Evolutionary conservation across 768 basidiomycete species (phyloP), one percentile per base, ranked within the genome.

Genomic region (Kockovaella imperatae): DNA sequence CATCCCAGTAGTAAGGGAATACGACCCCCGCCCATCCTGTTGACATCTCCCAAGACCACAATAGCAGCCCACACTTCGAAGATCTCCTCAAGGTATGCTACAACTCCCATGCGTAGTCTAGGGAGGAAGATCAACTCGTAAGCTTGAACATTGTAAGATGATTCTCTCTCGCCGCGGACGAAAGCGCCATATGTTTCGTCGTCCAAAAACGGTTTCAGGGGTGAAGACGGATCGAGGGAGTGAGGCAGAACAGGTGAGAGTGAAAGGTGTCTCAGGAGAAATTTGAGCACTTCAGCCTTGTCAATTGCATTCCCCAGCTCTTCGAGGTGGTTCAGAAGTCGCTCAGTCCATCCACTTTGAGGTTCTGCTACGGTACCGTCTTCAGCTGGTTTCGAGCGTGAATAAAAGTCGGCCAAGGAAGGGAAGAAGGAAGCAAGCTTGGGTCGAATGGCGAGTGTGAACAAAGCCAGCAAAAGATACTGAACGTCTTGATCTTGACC

Each of bases 21-120:
- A 26, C 45, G 55, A 3, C 52, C 53, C 17, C 47, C 52, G 2
- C 47, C 25, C 49, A 56, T 56, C 13, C 32, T 36, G 21, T 57
- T 57, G 20, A 39, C 38, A 15, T 61, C 60, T 11, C 50, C 46
- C 20, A 50, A 47, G 1, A 51, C 35, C 1, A 45, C 50, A 17
- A 64, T 44, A 7, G 47, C 55, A 15, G 55, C 53, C 45, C 48
- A 55, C 4, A 58, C 44, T 18, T 61, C 55, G 35, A 65, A 59
- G 4, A 65, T 28, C 29, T 59, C 60, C 13, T 57, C 30, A 17
- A 65, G 46, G 24, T 49, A 52, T 10, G 11, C 20, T 1, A 29
- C 32, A 4, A 42, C 20, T 0, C 18, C 41, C 11, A 30, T 15
- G n/a, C 24, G n/a, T 4, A 62, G 36, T 3, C 23, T 15, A 4